Evolutionary conservation across 306 rosid species (phyloP).

Genomic region (Urtica urens): DNA sequence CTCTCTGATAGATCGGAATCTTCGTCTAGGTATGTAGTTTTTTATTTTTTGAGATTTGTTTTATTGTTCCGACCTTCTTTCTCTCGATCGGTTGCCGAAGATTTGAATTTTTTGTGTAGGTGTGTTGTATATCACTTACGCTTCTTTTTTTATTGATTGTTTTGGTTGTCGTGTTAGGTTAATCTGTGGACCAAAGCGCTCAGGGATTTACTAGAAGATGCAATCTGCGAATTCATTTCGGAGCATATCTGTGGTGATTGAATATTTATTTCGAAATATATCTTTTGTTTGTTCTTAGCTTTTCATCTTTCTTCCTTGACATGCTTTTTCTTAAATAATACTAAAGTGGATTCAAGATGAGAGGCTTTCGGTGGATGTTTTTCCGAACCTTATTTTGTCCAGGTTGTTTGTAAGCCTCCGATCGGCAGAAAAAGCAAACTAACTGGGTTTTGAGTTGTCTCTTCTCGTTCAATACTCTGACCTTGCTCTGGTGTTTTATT

Average conservation of each 20-base stretch:
- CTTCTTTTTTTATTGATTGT: not conserved
- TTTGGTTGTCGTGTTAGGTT: conserved; percentile 4
- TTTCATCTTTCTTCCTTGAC: too few relatives aligned
- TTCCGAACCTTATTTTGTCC: conserved; percentile 12
- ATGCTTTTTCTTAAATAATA: too few relatives aligned
- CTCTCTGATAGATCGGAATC: conserved; percentile 35
- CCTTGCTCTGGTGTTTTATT: not conserved
- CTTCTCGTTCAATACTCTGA: not conserved
- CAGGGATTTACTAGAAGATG: too few relatives aligned
- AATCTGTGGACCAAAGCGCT: conserved; percentile 6
- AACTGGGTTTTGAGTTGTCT: conserved; percentile 11
- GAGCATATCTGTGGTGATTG: too few relatives aligned
- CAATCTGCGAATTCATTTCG: too few relatives aligned
- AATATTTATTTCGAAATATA: too few relatives aligned
- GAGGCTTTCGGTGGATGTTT: not conserved
- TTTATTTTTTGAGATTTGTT: conserved; percentile 12
- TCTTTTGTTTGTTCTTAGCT: too few relatives aligned
- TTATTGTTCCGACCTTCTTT: conserved; percentile 1
- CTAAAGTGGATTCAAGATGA: conserved; percentile 11
- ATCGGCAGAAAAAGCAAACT: conserved; percentile 16
- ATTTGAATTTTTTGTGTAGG: conserved; percentile 16
- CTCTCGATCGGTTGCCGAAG: conserved; percentile 30
- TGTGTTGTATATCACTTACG: conserved; percentile 19
- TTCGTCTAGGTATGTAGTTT: conserved; percentile 33
- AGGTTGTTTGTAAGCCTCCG: conserved; percentile 23